Base-by-base conservation (phyloP, 495 filamentous ascomycete species). In the Xylona heveae region DNA sequence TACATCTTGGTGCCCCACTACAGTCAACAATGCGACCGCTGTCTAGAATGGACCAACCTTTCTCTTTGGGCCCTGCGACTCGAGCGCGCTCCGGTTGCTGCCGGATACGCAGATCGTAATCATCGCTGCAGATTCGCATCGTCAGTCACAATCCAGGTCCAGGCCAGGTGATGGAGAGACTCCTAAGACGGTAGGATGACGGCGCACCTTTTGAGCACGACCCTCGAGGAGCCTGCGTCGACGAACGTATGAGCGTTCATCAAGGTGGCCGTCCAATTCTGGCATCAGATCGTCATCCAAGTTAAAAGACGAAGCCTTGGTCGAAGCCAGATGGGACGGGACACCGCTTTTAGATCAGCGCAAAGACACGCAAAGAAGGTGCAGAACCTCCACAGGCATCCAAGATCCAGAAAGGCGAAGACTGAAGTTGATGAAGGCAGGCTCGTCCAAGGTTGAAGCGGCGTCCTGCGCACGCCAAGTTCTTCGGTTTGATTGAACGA, bases 61-160 rank as follows among this genome's bases (percentile, higher is more conserved):
- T 78, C 50, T 78, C 74, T 50, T 79, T 77, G 44, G 71, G 71
- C 40, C 74, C 64, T 34, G 71, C 69, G 45, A 78, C 69, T 38
- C 69, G 68, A 33, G 67, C 74, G 53, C 59, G 53, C 41, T 62
- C 58, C 40, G 74, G 74, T 42, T 73, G 63, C 54, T 79, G 74
- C 40, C 68, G 61, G 46, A 79, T 66, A 39, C 46, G 54, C 47
- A 79, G 55, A 43, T 71, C 60, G 57, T 66, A 68, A 46, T 71
- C 61, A 37, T 53, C 42, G 21, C 56, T 59, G 23, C 33, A 17
- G 27, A 30, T 38, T 6, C 5, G 21, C 14, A 31, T 2, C 12
- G 15, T 2, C 7, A 26, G 15, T 10, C 23, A 13, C 20, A 17
- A 35, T 35, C 25, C 19, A 35, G 22, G 20, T 35, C 22, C 17